Evolutionary conservation across 805 yeast species (phyloP), one percentile per base, ranked within the genome.

Genomic region (Teunomyces panamensis): DNA sequence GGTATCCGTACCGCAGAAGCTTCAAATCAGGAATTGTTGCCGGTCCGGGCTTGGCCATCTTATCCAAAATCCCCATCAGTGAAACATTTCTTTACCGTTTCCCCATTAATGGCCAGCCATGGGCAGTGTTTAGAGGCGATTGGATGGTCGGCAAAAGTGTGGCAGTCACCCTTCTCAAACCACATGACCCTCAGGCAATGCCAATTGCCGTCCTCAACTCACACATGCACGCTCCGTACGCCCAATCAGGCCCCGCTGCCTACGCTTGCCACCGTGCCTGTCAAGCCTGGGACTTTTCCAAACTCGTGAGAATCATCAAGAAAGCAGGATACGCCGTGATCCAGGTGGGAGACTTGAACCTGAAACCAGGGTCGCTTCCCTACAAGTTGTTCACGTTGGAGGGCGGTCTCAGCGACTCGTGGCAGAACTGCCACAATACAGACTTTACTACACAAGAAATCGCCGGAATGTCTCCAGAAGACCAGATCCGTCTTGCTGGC

Each of bases 201-300:
- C 85, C 85, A 4, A 69, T 94, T 35, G 97, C 95, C 2, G 67
- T 94, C 4, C 69, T 94, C 59, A 92, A 91, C 60, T 84, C 96
- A 13, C 99, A 94, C 64, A 85, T 94, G 94, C 99, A 94, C 65
- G 99, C 99, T 1, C 99, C 99, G 0, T 94, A 94, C 60, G 77
- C 94, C 1, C 59, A 68, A 13, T 67, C 72, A 0, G 98, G 98
- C 2, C 96, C 90, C 64, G 95, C 95, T 2, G 86, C 91, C 2
- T 94, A 94, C 61, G 73, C 83, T 3, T 87, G 96, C 56, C 98
- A 94, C 61, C 73, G 99, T 43, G 84, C 97, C 0, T 80, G 94
- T 49, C 99, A 94, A 66, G 97, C 98, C 0, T 94, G 98, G 98
- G 97, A 91, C 63, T 80, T 94, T 63, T 78, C 94, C 30, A 78